A percentile compares a stretch with the other conserved stretches of the same genome.
Conservation (phyloP, 306 rosid species). For the Lotus japonicus region DNA sequence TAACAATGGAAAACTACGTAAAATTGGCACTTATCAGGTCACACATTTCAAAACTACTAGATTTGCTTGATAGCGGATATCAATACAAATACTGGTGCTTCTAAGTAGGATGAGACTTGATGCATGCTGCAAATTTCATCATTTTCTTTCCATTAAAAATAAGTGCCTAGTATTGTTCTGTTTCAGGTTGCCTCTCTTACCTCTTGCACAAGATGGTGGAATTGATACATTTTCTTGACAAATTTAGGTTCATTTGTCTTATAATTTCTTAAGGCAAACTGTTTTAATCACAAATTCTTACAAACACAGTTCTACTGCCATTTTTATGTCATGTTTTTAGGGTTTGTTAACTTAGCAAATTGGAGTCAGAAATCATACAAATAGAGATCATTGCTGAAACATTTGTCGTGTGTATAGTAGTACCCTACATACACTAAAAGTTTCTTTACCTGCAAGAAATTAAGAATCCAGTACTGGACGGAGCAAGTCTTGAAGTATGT, state of each 20-base stretch:
- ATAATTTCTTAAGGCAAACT: background rate
- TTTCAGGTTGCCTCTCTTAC: background rate
- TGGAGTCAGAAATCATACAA: background rate
- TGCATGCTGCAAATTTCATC: background rate
- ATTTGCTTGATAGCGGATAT: background rate
- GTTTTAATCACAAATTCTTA: background rate
- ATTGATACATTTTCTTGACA: background rate
- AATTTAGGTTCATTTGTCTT: background rate
- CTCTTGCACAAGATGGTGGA: background rate
- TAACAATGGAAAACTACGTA: too few relatives aligned
- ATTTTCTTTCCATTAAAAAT: background rate
- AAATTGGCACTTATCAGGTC: too few relatives aligned
- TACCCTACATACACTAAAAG: background rate
- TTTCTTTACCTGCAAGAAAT: slow-evolving; percentile 61
- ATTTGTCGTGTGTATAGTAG: background rate
- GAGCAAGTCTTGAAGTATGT: slow-evolving; percentile 62
- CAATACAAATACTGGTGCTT: background rate
- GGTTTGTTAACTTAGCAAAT: background rate
- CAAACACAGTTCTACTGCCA: background rate
- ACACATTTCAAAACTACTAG: background rate
- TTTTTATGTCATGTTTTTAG: background rate
- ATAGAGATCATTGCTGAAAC: background rate
- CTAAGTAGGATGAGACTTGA: background rate
- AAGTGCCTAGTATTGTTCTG: background rate
- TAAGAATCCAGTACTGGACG: slow-evolving; percentile 61